These are phyloP conservation scores for Rhizopogon roseolus DNA, from an alignment of 768 basidiomycete species.

Conservation along the genomic window DNA sequence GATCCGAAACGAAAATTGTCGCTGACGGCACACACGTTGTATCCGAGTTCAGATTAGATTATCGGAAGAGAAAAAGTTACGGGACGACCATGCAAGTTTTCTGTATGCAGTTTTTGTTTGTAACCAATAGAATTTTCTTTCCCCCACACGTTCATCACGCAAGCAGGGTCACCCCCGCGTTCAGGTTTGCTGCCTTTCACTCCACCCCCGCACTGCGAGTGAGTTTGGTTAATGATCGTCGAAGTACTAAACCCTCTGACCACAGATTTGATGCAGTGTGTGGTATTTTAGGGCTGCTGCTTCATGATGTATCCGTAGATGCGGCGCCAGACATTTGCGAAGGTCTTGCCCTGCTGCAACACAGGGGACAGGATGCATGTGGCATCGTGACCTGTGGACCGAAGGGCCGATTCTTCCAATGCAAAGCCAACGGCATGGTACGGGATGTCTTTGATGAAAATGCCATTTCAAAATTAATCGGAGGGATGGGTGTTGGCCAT, in stretches of 20 bases:
- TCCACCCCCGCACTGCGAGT: constrained; percentile 18
- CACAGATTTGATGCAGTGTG: constrained; percentile 53
- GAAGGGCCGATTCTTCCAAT: constrained; percentile 94
- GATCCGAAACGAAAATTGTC: no score
- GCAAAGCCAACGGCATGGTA: constrained; percentile 99
- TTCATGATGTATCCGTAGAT: constrained; percentile 70
- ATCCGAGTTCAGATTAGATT: background rate
- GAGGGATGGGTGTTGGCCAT: constrained; percentile 97
- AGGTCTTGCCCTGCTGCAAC: constrained; percentile 92
- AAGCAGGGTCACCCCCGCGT: background rate
- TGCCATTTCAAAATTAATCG: constrained; percentile 71
- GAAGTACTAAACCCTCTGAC: constrained; percentile 6
- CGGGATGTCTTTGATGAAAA: constrained; percentile 89
- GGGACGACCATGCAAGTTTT: background rate
- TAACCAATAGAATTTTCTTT: background rate
- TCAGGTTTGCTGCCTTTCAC: background rate
- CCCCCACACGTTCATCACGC: constrained; percentile 6
- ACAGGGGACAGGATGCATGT: constrained; percentile 97
- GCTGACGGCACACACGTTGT: no score
- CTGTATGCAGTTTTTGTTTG: background rate
- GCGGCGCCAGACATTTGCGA: constrained; percentile 90
- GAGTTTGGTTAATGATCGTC: constrained; percentile 11
- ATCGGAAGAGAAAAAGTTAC: background rate
- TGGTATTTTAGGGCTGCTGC: constrained; percentile 85
- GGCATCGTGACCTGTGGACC: constrained; percentile 95